Evolutionary conservation across 1,139 yeast genomes (phyloP), one percentile per base, ranked within the genome.

Genomic region (Suhomyces wounanorum): DNA sequence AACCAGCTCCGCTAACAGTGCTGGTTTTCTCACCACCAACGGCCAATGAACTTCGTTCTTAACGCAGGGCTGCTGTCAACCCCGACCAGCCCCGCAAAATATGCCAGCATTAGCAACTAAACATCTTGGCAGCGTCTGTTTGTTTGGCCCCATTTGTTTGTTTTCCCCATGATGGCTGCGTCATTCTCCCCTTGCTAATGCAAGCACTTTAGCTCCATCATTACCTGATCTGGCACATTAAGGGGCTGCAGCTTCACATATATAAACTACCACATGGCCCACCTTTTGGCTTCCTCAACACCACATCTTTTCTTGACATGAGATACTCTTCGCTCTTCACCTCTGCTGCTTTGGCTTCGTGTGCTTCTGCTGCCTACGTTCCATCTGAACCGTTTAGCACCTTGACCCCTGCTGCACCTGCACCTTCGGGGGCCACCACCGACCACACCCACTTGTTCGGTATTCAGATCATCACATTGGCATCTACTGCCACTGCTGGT

Each of bases 371-470:
- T 64, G 85, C 89, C 62, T 75, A 79, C 66, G 79, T 83, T 68
- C 86, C 69, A 35, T 52, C 63, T 8, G 63, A 63, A 18, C 59
- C 65, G 42, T 69, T 69, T 67, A 61, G 67, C 31, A 58, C 62
- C 35, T 68, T 69, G 51, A 68, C 72, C 18, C 73, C 73, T n/a
- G 48, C 59, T 16, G 65, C 51, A 9, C 61, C 77, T 46, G 73
- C 84, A 40, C 80, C 81, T 53, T 55, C 81, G 37, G 86, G 85
- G 62, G 89, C 85, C 55, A 55, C 77, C 47, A 84, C 90, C 44
- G 84, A 84, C 63, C 84, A 83, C 73, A 57, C 81, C 30, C 70
- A 74, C 48, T 73, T 79, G 46, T 87, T 87, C 62, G 94, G 94
- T 75, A 85, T 87, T 61, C 88, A 87, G 58, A 82, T 86, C 56